Conservation (phyloP, 1,284 basidiomycete genomes). For the Sporisorium reilianum region DNA sequence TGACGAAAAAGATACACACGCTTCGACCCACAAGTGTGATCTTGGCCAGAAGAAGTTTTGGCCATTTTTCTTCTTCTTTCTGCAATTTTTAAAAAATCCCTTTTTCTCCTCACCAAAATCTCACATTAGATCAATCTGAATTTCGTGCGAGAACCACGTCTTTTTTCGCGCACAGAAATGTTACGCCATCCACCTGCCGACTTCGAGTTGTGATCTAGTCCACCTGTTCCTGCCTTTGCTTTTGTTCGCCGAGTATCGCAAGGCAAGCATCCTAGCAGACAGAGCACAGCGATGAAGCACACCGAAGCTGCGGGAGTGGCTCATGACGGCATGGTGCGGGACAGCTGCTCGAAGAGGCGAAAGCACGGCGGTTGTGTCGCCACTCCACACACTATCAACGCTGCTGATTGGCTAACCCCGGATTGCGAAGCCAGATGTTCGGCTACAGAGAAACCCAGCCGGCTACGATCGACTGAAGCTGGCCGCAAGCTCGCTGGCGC, state of each 20-base stretch:
- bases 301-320: neutral
- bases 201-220: too few species aligned
- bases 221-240: too few species aligned
- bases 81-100: neutral
- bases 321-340: neutral
- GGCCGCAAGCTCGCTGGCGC: neutral
- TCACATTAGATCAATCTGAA: neutral
- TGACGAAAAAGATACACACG: slow-evolving; percentile 1
- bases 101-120: too few species aligned
- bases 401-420: slow-evolving; percentile 29
- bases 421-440: slow-evolving; percentile 22
- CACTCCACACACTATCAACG: too few species aligned
- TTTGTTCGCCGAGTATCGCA: neutral
- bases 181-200: neutral
- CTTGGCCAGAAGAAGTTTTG: slow-evolving; percentile 21
- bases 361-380: too few species aligned
- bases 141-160: slow-evolving; percentile 12
- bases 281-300: neutral
- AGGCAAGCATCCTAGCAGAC: too few species aligned
- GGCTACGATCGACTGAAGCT: neutral
- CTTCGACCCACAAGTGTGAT: too few species aligned
- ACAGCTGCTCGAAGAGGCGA: neutral
- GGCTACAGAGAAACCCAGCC: too few species aligned
- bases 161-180: neutral
- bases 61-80: slow-evolving; percentile 12